phyloP scores from a whole-genome alignment of 139 green algal genomes.

The Pedinophyceae sp. region DNA sequence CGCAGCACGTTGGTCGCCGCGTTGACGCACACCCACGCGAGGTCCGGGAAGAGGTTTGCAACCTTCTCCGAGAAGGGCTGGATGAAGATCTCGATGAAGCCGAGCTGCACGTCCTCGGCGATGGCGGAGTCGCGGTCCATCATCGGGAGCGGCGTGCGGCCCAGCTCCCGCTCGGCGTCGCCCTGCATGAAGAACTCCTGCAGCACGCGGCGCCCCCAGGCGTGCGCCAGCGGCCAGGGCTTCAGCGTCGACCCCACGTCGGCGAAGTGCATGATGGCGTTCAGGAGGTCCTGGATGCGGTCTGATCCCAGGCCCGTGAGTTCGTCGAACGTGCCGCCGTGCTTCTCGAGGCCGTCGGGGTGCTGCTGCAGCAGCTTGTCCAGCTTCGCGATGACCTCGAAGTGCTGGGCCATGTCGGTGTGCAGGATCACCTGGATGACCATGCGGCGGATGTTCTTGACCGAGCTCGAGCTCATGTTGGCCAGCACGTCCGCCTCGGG shows the following conservation, averaged over 20 bases:
- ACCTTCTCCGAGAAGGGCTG: neutral
- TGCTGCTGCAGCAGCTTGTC: slow-evolving; percentile 3
- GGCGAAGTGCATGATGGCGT: neutral
- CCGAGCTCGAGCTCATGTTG: neutral
- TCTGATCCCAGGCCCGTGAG: too few species aligned
- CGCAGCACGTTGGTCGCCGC: too few species aligned
- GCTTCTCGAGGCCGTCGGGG: too few species aligned
- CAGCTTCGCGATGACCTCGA: slow-evolving; percentile 5
- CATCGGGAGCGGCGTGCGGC: neutral
- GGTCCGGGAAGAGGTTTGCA: too few species aligned
- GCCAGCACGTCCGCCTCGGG: slow-evolving; percentile 1
- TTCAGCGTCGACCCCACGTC: neutral
- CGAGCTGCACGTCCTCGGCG: neutral
- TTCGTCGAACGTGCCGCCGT: too few species aligned
- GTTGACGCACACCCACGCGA: too few species aligned
- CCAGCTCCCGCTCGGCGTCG: neutral
- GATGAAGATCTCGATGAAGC: neutral
- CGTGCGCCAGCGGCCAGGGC: neutral
- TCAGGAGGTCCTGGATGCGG: too few species aligned
- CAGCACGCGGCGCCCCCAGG: neutral
- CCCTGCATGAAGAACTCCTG: neutral
- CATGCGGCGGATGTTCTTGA: too few species aligned
- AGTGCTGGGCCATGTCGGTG: slow-evolving; percentile 12
- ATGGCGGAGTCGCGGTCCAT: neutral
- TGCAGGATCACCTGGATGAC: slow-evolving; percentile 3